These are phyloP conservation scores for Escallonia rubra DNA, from an alignment of 129 eudicot species.

Conservation along the genomic window DNA sequence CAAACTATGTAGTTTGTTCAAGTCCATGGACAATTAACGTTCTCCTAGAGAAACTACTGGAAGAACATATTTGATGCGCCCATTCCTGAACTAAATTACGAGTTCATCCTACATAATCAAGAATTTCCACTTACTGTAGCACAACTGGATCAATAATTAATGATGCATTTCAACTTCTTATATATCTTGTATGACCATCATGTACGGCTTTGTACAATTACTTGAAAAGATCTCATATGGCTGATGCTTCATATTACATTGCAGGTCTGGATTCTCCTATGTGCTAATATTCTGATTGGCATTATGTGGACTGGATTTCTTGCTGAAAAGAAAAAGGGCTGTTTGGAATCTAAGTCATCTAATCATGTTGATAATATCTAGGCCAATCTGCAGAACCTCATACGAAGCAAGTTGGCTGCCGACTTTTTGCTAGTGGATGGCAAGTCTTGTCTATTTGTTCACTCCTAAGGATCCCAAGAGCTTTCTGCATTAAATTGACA, in stretches of 20 bases:
- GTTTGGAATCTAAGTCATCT: slow-evolving; percentile 24
- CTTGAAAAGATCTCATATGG: not conserved
- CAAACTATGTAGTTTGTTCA: too few relatives aligned
- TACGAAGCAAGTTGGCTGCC: slow-evolving; percentile 26
- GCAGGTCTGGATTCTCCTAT: slow-evolving; percentile 29
- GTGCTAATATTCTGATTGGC: slow-evolving; percentile 26
- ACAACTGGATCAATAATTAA: too few relatives aligned
- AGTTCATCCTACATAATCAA: too few relatives aligned
- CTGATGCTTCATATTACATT: slow-evolving; percentile 15
- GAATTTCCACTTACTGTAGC: too few relatives aligned
- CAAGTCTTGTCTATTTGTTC: slow-evolving; percentile 14
- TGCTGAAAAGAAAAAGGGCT: slow-evolving; percentile 24
- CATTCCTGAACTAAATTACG: too few relatives aligned
- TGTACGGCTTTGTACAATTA: too few relatives aligned
- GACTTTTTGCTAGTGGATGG: slow-evolving; percentile 22
- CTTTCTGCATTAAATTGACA: not conserved
- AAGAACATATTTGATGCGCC: too few relatives aligned
- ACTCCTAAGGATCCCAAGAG: slow-evolving; percentile 6
- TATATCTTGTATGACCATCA: not conserved
- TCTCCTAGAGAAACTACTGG: too few relatives aligned
- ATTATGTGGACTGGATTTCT: slow-evolving; percentile 28
- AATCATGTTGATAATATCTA: slow-evolving; percentile 29
- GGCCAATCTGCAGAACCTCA: slow-evolving; percentile 15
- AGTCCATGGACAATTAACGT: too few relatives aligned
- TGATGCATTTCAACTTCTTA: not conserved